phyloP scores from a whole-genome alignment of 108 stramenopile genomes.

The Bacterosira constricta region DNA sequence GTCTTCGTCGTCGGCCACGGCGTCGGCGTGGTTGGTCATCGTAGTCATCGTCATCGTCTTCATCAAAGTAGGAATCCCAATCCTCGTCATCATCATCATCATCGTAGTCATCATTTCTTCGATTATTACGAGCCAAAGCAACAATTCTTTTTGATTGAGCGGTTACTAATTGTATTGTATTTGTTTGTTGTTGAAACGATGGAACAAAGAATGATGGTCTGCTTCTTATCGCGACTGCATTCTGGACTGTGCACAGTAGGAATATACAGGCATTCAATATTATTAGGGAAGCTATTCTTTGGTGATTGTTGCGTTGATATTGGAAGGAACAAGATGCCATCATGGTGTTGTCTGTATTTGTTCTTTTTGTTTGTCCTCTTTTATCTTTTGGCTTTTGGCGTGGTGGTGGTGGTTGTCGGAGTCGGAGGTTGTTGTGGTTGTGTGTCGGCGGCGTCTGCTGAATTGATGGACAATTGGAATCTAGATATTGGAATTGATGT shows the following conservation, averaged over 20 bases:
- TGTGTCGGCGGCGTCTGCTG: too few species aligned
- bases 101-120: conserved; percentile 6
- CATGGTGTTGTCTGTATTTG: not conserved
- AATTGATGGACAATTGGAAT: too few species aligned
- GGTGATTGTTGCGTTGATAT: not conserved
- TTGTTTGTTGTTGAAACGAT: not conserved
- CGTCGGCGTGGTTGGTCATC: conserved; percentile 13
- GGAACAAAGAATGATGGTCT: not conserved
- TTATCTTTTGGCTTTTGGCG: too few species aligned
- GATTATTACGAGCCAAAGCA: not conserved
- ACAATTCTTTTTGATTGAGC: not conserved
- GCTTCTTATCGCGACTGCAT: not conserved
- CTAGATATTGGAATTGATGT: not conserved
- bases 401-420: too few species aligned
- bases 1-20: conserved; percentile 21
- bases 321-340: not conserved
- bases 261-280: not conserved
- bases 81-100: conserved; percentile 49
- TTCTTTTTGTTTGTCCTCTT: too few species aligned
- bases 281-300: not conserved
- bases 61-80: conserved; percentile 34
- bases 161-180: too few species aligned
- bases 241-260: not conserved
- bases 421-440: too few species aligned
- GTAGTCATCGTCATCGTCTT: conserved; percentile 39